Evolutionary conservation across 495 filamentous ascomycete genomes (phyloP).

Genomic region (Penicilliopsis zonata): DNA sequence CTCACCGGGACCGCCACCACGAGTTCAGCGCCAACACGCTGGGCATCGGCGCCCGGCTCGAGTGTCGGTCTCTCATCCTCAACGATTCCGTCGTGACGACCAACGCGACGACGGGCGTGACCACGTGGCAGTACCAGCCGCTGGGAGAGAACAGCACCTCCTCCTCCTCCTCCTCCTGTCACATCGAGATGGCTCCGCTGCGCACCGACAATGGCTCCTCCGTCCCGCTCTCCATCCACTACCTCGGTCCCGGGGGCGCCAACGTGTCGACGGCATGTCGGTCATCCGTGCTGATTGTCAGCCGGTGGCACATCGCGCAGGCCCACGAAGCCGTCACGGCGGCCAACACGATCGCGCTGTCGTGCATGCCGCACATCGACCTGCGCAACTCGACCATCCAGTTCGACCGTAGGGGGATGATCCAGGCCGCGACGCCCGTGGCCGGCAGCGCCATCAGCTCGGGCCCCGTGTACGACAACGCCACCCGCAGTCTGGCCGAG

Average conservation of each 20-base stretch:
- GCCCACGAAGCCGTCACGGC: conserved; percentile 12
- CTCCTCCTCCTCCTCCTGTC: no score
- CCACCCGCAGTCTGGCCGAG: conserved; percentile 25
- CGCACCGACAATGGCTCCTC: conserved; percentile 12
- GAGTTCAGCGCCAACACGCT: conserved; percentile 20
- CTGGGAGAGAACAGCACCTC: conserved; percentile 14
- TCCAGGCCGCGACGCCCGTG: conserved; percentile 9
- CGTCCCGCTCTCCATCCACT: conserved; percentile 25
- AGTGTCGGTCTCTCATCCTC: conserved; percentile 15
- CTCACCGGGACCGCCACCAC: conserved; percentile 12
- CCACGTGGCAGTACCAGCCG: conserved; percentile 20
- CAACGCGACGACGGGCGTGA: conserved; percentile 4
- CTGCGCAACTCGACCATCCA: conserved; percentile 16
- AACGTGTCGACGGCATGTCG: conserved; percentile 19
- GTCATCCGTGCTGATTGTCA: conserved; percentile 24
- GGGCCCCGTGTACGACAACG: conserved; percentile 26
- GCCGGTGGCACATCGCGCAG: conserved; percentile 28
- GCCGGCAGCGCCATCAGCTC: conserved; percentile 11
- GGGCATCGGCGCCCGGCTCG: conserved; percentile 18
- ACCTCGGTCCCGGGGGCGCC: conserved; percentile 16
- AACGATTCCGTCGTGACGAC: conserved; percentile 7
- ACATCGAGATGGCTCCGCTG: conserved; percentile 15
- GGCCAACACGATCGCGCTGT: conserved; percentile 25
- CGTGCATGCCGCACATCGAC: conserved; percentile 19
- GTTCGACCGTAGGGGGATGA: conserved; percentile 25